phyloP scores from a whole-genome alignment of 306 rosid species.

The Boehmeria nivea region DNA sequence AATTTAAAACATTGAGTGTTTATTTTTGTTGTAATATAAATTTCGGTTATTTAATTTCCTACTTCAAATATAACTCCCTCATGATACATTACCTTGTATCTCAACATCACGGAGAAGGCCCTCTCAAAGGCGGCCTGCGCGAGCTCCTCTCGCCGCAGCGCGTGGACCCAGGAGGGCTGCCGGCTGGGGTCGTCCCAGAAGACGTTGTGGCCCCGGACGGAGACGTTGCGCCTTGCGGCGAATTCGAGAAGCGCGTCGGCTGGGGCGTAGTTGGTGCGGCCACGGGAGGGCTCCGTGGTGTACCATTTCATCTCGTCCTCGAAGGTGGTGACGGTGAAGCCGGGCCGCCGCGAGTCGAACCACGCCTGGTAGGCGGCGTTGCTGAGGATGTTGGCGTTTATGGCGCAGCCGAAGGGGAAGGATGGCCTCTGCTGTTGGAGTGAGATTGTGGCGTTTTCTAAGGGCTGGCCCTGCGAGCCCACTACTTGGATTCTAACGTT shows the following conservation, averaged over 20 bases:
- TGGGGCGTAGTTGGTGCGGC: constrained; percentile 34
- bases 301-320: constrained; percentile 87
- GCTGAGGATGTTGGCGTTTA: constrained; percentile 46
- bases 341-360: constrained; percentile 50
- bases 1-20: too few relatives aligned
- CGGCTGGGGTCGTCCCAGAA: constrained; percentile 53
- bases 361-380: constrained; percentile 51
- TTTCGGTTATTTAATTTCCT: too few relatives aligned
- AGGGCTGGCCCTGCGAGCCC: constrained; percentile 44
- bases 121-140: constrained; percentile 30
- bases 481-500: constrained; percentile 36
- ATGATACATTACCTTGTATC: too few relatives aligned
- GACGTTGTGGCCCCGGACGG: constrained; percentile 64
- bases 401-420: constrained; percentile 60
- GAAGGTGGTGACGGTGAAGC: constrained; percentile 53
- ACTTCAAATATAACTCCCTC: too few relatives aligned
- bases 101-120: constrained; percentile 36
- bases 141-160: too few relatives aligned
- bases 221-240: constrained; percentile 31
- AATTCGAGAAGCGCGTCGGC: constrained; percentile 51
- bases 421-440: constrained; percentile 11
- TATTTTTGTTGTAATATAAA: too few relatives aligned
- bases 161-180: constrained; percentile 48
- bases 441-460: constrained; percentile 41
- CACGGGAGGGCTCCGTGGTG: constrained; percentile 34